Evolutionary conservation across 352 stramenopile species (phyloP).

Genomic region (Globisporangium cystogenes): DNA sequence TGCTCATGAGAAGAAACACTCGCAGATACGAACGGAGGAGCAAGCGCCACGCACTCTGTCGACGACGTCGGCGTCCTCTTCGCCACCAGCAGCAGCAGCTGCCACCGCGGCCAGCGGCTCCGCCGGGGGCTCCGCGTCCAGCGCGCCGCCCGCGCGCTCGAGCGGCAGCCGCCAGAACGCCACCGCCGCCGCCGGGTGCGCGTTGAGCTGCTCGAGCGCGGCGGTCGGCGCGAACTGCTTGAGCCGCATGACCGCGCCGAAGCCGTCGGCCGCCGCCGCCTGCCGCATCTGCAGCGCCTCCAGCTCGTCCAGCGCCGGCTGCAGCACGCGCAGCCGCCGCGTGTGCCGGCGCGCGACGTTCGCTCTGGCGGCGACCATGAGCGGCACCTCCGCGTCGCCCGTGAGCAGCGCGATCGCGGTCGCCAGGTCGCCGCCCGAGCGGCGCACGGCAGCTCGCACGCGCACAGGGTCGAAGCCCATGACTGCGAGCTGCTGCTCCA

Average conservation of each 20-base stretch:
- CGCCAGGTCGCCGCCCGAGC: conserved; percentile 26
- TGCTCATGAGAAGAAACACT: background rate
- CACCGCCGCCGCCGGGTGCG: conserved; percentile 35
- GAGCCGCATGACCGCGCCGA: conserved; percentile 42
- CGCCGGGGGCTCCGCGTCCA: background rate
- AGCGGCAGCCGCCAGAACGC: conserved; percentile 20
- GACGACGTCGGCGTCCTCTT: background rate
- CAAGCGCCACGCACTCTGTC: background rate
- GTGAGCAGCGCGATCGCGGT: conserved; percentile 35
- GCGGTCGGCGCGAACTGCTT: conserved; percentile 38
- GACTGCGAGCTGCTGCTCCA: conserved; percentile 36
- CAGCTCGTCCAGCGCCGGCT: conserved; percentile 22
- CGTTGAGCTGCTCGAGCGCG: conserved; percentile 32
- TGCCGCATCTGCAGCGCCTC: conserved; percentile 10
- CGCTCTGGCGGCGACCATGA: conserved; percentile 3
- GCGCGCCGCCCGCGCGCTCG: too few relatives aligned
- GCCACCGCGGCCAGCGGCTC: background rate
- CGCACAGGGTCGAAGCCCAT: conserved; percentile 46
- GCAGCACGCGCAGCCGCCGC: conserved; percentile 7
- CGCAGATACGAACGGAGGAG: too few relatives aligned
- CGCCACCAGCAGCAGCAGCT: background rate
- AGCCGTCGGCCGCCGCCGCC: conserved; percentile 22
- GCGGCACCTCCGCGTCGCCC: conserved; percentile 17
- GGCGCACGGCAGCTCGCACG: conserved; percentile 21
- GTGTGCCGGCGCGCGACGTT: conserved; percentile 10